Percentiles rank a stretch among this genome's conserved stretches.
These are phyloP conservation scores for Amauroascus verrucosus DNA, from an alignment of 2,329 filamentous ascomycete species.

Conservation along the genomic window DNA sequence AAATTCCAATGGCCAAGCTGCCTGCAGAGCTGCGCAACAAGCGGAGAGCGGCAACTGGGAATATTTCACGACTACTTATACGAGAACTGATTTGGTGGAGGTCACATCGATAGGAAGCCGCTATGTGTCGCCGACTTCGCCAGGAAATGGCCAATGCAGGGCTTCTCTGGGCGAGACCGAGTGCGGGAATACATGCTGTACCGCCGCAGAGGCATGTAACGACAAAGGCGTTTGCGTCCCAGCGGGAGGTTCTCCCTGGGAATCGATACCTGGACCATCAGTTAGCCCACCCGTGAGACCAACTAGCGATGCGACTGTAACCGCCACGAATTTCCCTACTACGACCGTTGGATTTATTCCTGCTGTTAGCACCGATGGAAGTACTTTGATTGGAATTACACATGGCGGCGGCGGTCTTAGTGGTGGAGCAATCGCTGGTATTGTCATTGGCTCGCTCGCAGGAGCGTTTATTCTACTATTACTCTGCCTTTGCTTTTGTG, in stretches of 20 bases:
- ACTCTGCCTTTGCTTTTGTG: constrained; percentile 37
- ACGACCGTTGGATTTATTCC: constrained; percentile 39
- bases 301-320: constrained; percentile 38
- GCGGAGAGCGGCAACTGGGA: constrained; percentile 41
- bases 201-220: constrained; percentile 36
- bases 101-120: constrained; percentile 46
- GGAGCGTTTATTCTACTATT: constrained; percentile 38
- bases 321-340: constrained; percentile 28
- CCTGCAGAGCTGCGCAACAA: constrained; percentile 29
- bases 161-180: constrained; percentile 35
- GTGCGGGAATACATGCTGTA: constrained; percentile 39
- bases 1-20: constrained; percentile 40
- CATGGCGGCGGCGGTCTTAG: constrained; percentile 28
- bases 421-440: constrained; percentile 43
- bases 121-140: constrained; percentile 21
- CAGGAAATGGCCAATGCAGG: constrained; percentile 35
- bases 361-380: constrained; percentile 36
- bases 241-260: constrained; percentile 32
- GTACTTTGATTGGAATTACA: constrained; percentile 27
- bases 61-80: constrained; percentile 48
- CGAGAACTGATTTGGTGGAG: constrained; percentile 45
- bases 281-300: constrained; percentile 35
- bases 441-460: constrained; percentile 41
- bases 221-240: constrained; percentile 30
- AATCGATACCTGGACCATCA: constrained; percentile 27